Evolutionary conservation across 139 green algal genomes (phyloP).

Genomic region (Bryopsis sp.): DNA sequence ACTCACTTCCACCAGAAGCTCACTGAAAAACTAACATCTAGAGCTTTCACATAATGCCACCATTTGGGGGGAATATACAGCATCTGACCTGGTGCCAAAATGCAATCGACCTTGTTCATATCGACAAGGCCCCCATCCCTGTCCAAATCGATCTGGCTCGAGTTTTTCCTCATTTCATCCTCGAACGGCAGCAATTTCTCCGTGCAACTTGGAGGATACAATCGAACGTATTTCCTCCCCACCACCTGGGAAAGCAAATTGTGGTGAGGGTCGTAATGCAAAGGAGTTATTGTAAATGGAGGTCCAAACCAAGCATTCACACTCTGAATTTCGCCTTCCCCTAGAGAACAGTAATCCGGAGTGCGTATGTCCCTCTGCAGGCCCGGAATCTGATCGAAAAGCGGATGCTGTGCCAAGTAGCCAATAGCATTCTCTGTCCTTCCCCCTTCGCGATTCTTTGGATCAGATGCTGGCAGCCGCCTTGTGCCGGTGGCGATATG

Average conservation of each 20-base stretch:
- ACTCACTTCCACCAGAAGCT: conserved; percentile 86
- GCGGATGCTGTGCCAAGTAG: conserved; percentile 86
- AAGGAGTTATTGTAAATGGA: conserved; percentile 71
- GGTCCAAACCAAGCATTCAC: conserved; percentile 92
- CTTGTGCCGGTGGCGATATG: conserved; percentile 31
- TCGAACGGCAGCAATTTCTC: conserved; percentile 44
- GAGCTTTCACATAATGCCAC: conserved; percentile 84
- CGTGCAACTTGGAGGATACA: conserved; percentile 57
- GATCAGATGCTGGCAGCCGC: not conserved
- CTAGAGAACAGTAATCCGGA: conserved; percentile 77
- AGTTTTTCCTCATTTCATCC: conserved; percentile 46
- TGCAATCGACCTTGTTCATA: conserved; percentile 45
- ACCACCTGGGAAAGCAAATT: conserved; percentile 87
- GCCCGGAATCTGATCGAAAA: conserved; percentile 85
- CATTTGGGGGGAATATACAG: conserved; percentile 81
- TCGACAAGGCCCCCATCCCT: not conserved
- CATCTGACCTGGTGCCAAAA: conserved; percentile 68
- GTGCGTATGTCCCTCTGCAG: conserved; percentile 62
- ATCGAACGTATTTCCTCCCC: conserved; percentile 84
- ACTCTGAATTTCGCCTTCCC: conserved; percentile 32
- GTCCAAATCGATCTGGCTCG: conserved; percentile 32
- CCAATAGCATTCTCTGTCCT: conserved; percentile 18
- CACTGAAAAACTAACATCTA: conserved; percentile 66
- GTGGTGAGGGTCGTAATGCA: conserved; percentile 81
- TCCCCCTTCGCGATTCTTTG: conserved; percentile 7